Base-by-base conservation (phyloP, 1,284 basidiomycete species). In the Pseudozyma hubeiensis region DNA sequence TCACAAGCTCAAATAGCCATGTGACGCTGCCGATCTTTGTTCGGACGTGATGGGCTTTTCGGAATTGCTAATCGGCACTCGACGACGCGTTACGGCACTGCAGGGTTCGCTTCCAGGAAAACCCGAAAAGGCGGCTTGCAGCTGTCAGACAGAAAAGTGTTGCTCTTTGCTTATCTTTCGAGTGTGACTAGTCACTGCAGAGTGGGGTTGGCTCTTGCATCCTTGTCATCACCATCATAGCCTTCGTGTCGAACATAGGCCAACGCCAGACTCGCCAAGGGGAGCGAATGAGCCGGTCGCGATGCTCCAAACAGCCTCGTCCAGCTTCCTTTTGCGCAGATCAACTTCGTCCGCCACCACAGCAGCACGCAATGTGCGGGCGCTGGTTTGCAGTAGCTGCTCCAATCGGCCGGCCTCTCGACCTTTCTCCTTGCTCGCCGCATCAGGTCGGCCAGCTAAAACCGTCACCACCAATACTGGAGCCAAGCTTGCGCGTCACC, bases 1-100 rank as follows among this genome's bases (percentile, higher is more conserved):
- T 41, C 55, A 63, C 54, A 68, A 68, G 59, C 54, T 51, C 59
- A 48, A 67, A 37, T 34, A 41, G 50, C 45, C 65, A 62, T 63
- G 59, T 68, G 65, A 68, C 59, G 30, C n/a, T 57, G 64, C 16
- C 40, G 17, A 30, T 14, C 31, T 37, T 56, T 34, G 11, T 49
- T 63, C 64, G 54, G 64, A 45, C 34, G 16, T 62, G 58, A 56
- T 39, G 56, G 63, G 19, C 55, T 8, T 29, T 19, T 34, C 30
- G 30, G 11, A 7, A 59, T 52, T 59, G 16, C n/a, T 19, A 55
- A 62, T 46, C 52, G 37, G 30, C 54, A 39, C 11, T 1, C 24
- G 24, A 24, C 24, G 24, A 24, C 24, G 24, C 24, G 24, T 1
- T 24, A 41, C 40, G 13, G n/a, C 40, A 16, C 40, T 13, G 31